These are phyloP conservation scores for Crotalaria pallida DNA, from an alignment of 306 rosid genomes.

Conservation along the genomic window DNA sequence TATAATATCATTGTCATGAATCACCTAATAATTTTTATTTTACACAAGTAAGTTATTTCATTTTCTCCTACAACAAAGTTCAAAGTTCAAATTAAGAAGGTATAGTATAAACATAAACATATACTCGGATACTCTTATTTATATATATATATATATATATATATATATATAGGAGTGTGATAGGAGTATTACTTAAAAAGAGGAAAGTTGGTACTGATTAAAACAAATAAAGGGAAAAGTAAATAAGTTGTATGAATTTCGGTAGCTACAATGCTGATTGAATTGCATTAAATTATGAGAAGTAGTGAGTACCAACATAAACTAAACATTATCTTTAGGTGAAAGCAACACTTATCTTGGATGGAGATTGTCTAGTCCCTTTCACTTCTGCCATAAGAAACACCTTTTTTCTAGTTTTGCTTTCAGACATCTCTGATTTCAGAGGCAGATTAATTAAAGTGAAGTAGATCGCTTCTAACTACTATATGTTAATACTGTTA, in stretches of 20 bases:
- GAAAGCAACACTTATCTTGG: conserved; percentile 17
- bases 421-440: background rate
- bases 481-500: too few relatives aligned
- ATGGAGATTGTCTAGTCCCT: conserved; percentile 19
- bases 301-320: background rate
- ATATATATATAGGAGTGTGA: too few relatives aligned
- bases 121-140: too few relatives aligned
- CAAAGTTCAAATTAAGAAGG: too few relatives aligned
- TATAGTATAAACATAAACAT: too few relatives aligned
- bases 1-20: too few relatives aligned
- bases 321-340: conserved; percentile 6
- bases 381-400: conserved; percentile 29
- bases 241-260: background rate
- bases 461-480: background rate
- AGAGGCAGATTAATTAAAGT: background rate
- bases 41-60: too few relatives aligned
- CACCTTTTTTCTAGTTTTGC: conserved; percentile 3
- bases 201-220: conserved; percentile 2
- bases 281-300: background rate
- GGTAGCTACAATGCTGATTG: background rate
- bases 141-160: too few relatives aligned
- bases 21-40: too few relatives aligned
- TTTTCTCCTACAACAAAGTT: too few relatives aligned
- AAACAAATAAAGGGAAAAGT: background rate
- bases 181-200: too few relatives aligned